Evolutionary conservation across 805 yeast species (phyloP), one percentile per base, ranked within the genome.

Genomic region (Hanseniaspora thailandica): DNA sequence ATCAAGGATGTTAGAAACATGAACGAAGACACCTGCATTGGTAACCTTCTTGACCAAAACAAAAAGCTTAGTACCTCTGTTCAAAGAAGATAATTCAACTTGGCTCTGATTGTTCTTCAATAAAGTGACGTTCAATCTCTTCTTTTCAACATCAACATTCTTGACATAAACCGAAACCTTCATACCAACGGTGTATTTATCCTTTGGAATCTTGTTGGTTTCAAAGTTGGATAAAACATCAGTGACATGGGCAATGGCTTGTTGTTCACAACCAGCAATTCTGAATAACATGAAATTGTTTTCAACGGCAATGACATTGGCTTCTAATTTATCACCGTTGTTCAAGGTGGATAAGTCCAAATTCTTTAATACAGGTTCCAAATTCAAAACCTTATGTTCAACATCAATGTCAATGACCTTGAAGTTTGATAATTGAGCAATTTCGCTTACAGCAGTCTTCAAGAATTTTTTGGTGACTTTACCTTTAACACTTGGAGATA

Each of bases 41-140:
- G 84, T 77, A 46, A 88, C 75, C 56, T 80, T 80, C 62, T 81
- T 83, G 52, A 90, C 77, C 58, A 82, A 83, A n/a, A 95, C 97
- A 58, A 80, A 76, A 41, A 89, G 81, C 61, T 86, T 73, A 55
- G 80, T 82, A 39, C 95, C 95, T 53, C 77, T 73, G 47, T 71
- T 69, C 55, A 88, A 62, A 58, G 84, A 89, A 4, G 71, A 64
- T 2, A 79, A 63, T 8, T 61, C 61, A 40, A 84, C 73, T 5
- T 67, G 61, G 52, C 68, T 71, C 12, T 80, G 72, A 5, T 65
- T 62, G 1, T 65, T 59, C 17, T 77, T 69, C 58, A 95, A 76
- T 57, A 86, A 70, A 1, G 86, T 78, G 26, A 86, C 83, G 41
- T 75, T 72, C 47, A 85, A 69, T 51, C 76, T 72, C 9, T 61